Base-by-base conservation (phyloP, 73 alveolate genomes). In the Halteria grandinella region DNA sequence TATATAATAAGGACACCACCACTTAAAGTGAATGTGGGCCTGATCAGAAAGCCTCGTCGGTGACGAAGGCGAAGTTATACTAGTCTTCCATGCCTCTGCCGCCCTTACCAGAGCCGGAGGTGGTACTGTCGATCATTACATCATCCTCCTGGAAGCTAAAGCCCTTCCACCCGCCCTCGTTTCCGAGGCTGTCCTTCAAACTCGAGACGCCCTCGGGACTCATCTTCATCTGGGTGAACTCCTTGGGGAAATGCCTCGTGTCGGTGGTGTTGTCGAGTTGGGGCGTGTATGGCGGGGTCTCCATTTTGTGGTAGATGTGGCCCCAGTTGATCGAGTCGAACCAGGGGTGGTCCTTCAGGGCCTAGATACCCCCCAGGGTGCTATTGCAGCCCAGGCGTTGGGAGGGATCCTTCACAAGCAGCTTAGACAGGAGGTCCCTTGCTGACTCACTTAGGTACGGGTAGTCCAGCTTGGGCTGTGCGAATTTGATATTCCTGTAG, bases 261-360 rank as follows among this genome's bases (percentile, higher is more conserved):
- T 79, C 90, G 0, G 75, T 33, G 40, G 70, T 50, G 63, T 85
- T 39, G 36, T 78, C 70, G 44, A 79, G 53, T 52, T 54, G 17
- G 24, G 94, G 94, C 0, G 57, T 54, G 69, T 69, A 85, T 45
- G 94, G 97, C 5, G 97, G 76, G n/a, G 27, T 41, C 23, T 86
- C 64, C 43, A 44, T 60, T 63, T 84, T 81, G 20, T 33, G 25
- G 33, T 79, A 88, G 21, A 89, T 59, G 5, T 36, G 69, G n/a
- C 63, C 81, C 86, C 88, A 94, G 80, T 91, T 91, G 8, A 94
- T 80, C 36, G 80, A 83, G 33, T 79, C 70, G 54, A 94, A 94
- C 86, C 92, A 94, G 43, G 89, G 93, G 89, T 92, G 97, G 24
- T 75, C 43, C 57, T 94, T 89, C 28, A 94, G 48, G 21, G 82